Base-by-base conservation (phyloP, 805 yeast genomes). In the Myxozyma neotropica region DNA sequence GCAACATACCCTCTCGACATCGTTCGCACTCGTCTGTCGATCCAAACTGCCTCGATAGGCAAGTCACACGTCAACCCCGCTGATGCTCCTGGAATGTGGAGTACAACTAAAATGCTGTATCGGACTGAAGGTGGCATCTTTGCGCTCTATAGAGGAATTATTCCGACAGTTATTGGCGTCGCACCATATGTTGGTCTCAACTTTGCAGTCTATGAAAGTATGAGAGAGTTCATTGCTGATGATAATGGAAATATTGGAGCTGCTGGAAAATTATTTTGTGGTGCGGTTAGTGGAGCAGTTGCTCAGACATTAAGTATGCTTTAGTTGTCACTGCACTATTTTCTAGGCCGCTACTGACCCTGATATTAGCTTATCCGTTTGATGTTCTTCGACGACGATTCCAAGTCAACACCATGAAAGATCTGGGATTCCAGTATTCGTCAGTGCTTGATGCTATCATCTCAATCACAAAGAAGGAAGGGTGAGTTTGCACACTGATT, bases 111-210 rank as follows among this genome's bases (percentile, higher is more conserved):
- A 36, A 75, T 78, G 17, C 89, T 91, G 21, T 89, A 88, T 73
- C 68, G 67, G 15, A 80, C 79, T 15, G 99, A 93, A 74, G 98
- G 98, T 38, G 96, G 97, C 0, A 24, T 89, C 7, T 61, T 70
- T 1, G 96, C 91, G 0, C 76, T 93, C 15, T 93, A 89, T 71
- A 79, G 92, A 53, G 99, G 99, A 2, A 78, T 92, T 12, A 77
- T 86, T 62, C 96, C 98, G n/a, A 93, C 98, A 0, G 83, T 92
- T 1, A 74, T 89, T 58, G 97, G 98, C 1, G 97, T 94, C 21
- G 97, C 96, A 1, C 97, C 98, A 0, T 94, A 92, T 70, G 97
- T 90, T 33, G 96, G 96, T 3, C 81, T 93, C 53, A 93, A 92
- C 74, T 93, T 93, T 71, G 87, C 96, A 1, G 84, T 90, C 47